Evolutionary conservation across 2,329 filamentous ascomycete species (phyloP), one percentile per base, ranked within the genome.

Genomic region (Cladosporium austrohemisphaericum): DNA sequence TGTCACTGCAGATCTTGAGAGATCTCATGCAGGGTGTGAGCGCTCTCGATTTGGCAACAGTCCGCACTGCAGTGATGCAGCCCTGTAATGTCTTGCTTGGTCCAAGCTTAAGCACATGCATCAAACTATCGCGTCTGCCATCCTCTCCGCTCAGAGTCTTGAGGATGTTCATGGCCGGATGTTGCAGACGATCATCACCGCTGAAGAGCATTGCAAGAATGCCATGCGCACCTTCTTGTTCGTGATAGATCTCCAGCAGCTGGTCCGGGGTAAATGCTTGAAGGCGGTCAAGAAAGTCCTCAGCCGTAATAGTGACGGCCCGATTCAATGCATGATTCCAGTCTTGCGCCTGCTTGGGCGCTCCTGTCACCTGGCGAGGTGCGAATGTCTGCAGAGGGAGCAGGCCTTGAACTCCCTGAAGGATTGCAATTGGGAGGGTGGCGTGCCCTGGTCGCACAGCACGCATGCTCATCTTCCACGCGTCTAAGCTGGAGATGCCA

Each of bases 151-250:
- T 93, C 59, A 92, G 80, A 28, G 82, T 82, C 67, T 95, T 95
- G 56, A 97, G 78, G 22, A 97, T 73, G 57, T 90, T 86, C 5
- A 91, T 79, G 1, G 87, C 84, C 13, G 88, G 85, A 63, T 91
- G 85, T 53, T 88, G 89, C 26, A 93, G 84, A 51, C 83, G 78
- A 49, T 86, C 75, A 57, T 94, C 85, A 13, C 88, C 87, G 35
- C 90, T 90, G 49, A 96, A 83, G 5, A 96, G 80, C 14, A 88
- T 78, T 4, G 85, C 84, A 37, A 95, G 81, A 33, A 95, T 77
- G 29, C 87, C 81, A 56, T 84, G 82, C 52, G 88, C 85, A 5
- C 84, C 84, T 33, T 81, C 72, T 16, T 80, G 77, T 50, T 85
- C 81, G 45, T 79, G 75, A 60, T 88, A 88, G 9, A 97, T 71